These are phyloP conservation scores for Pterula multifida DNA, from an alignment of 1,284 basidiomycete genomes.

Conservation along the genomic window DNA sequence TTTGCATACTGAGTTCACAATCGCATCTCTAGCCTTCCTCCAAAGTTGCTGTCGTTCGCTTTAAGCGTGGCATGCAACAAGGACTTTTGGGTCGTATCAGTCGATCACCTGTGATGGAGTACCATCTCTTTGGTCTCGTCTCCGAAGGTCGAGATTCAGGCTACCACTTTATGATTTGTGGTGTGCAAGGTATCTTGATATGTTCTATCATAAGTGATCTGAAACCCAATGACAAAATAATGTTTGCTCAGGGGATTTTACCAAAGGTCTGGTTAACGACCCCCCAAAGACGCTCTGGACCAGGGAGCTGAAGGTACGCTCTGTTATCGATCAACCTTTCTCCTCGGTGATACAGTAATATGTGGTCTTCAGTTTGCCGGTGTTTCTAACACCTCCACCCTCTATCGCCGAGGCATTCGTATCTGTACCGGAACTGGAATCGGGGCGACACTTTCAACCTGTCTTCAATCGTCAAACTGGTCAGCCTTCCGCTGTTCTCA, in stretches of 20 bases:
- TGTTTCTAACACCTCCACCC: slow-evolving; percentile 63
- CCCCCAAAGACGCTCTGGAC: background rate
- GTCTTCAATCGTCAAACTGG: slow-evolving; percentile 60
- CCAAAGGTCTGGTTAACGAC: background rate
- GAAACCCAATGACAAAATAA: no score
- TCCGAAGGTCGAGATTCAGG: background rate
- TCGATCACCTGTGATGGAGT: background rate
- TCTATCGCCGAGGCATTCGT: slow-evolving; percentile 65
- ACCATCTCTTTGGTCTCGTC: background rate
- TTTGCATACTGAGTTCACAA: background rate
- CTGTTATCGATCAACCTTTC: background rate
- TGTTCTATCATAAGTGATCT: no score
- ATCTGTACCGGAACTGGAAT: slow-evolving; percentile 72
- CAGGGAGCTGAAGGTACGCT: background rate
- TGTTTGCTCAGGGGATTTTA: no score
- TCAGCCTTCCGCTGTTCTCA: slow-evolving; percentile 20
- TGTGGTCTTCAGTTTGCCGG: slow-evolving; percentile 42
- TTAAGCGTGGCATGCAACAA: background rate
- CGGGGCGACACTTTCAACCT: slow-evolving; percentile 64
- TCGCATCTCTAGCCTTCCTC: background rate
- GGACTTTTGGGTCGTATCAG: background rate
- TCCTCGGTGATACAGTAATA: background rate
- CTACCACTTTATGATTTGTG: background rate
- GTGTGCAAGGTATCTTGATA: background rate
- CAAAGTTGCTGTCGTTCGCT: background rate